Percentiles rank a stretch among this genome's conserved stretches.
Evolutionary conservation across 108 stramenopile genomes (phyloP).

Genomic region (Licmophora abbreviata): DNA sequence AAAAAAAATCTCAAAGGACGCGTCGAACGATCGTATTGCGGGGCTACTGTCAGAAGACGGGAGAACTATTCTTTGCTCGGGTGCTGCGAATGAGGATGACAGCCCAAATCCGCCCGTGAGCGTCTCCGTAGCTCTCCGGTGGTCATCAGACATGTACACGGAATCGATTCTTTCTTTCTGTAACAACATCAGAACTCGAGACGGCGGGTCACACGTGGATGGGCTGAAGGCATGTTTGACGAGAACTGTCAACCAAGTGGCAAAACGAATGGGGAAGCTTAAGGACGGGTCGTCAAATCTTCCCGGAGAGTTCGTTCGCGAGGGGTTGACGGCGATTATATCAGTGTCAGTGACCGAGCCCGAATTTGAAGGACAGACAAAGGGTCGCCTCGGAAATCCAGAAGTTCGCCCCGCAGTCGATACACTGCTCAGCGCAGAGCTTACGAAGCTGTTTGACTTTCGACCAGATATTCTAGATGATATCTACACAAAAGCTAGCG

Average conservation of each 20-base stretch:
- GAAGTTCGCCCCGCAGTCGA: constrained; percentile 90
- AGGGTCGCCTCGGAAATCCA: constrained; percentile 91
- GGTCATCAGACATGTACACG: constrained; percentile 85
- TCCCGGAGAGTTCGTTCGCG: constrained; percentile 88
- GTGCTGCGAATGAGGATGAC: constrained; percentile 15
- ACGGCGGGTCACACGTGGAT: constrained; percentile 94
- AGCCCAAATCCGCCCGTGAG: constrained; percentile 37
- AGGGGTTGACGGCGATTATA: constrained; percentile 86
- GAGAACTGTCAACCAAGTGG: constrained; percentile 71
- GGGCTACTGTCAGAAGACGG: constrained; percentile 35
- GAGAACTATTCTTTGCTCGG: constrained; percentile 26
- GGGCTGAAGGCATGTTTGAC: constrained; percentile 86
- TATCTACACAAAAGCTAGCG: constrained; percentile 79
- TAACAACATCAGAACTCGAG: constrained; percentile 90
- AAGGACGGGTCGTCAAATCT: constrained; percentile 69
- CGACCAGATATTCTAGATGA: constrained; percentile 74
- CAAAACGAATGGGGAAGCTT: constrained; percentile 65
- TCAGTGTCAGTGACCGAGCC: constrained; percentile 88
- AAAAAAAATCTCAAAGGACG: constrained; percentile 14
- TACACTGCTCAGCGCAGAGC: constrained; percentile 58
- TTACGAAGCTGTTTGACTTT: constrained; percentile 84
- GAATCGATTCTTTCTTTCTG: constrained; percentile 87
- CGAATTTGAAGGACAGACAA: constrained; percentile 97
- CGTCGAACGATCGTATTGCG: constrained; percentile 13
- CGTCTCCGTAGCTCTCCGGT: constrained; percentile 81